Base-by-base conservation (phyloP, 495 filamentous ascomycete genomes). In the Trichoderma parareesei region DNA sequence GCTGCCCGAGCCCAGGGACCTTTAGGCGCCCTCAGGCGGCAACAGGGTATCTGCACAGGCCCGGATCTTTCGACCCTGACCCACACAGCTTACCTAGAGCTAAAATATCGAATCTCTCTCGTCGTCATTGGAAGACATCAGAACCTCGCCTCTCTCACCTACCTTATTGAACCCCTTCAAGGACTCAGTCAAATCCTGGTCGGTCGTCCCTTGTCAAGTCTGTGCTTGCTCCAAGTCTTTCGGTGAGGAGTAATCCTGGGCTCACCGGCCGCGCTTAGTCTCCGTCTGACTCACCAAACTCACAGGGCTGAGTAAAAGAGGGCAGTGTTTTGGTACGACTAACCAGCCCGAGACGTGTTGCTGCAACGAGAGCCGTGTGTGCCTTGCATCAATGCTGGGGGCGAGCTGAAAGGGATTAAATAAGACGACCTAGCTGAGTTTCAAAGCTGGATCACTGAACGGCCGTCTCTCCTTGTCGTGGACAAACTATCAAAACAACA, bases 201-300 rank as follows among this genome's bases (percentile, higher is more conserved):
- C 53, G 53, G 13, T 37, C 33, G 6, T 33, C 33, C 20, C 37
- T 27, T 33, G 10, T 35, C 27, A 8, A 27, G 33, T 57, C 53
- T 57, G 53, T 57, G 20, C 53, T 35, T 57, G 53, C 35, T 27
- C 33, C 11, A 57, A 37, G 53, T n/a, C 27, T 48, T 57, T 37
- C 53, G 53, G 53, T 37, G 53, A 57, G 33, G 53, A 57, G 53
- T 57, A 57, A 57, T 10, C 37, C 53, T 33, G 27, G 2, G 27
- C 27, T 27, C 27, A 27, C 27, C 0, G 27, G 27, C 27, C 27
- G 53, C 4, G 27, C 27, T n/a, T 37, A 35, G 9, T 37, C 27
- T 33, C 9, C 33, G 53, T 57, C 53, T 57, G 53, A 57, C 53
- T 57, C 53, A 57, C 53, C 53, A 57, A 57, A 57, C 33, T 57